phyloP scores from a whole-genome alignment of 352 stramenopile genomes.

The Thraustochytrium sp. region DNA sequence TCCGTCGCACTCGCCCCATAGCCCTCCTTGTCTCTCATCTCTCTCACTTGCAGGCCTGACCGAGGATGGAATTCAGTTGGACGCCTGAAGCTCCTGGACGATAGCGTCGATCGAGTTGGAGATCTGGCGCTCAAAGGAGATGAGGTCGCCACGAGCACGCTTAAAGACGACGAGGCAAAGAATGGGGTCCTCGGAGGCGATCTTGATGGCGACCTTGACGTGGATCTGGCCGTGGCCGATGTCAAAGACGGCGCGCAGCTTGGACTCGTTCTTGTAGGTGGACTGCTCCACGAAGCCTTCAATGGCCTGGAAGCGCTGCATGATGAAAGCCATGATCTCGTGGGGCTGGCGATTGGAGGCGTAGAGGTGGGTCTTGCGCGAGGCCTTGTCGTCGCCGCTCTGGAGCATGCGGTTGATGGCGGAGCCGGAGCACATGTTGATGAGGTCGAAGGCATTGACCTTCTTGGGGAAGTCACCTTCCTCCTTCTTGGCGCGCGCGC shows the following conservation, averaged over 20 bases:
- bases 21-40: no score
- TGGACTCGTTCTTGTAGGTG: constrained; percentile 31
- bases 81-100: constrained; percentile 5
- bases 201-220: constrained; percentile 28
- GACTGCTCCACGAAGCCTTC: constrained; percentile 23
- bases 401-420: constrained; percentile 61
- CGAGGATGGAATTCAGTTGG: no score
- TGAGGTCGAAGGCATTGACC: constrained; percentile 83
- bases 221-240: constrained; percentile 22
- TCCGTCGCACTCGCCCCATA: no score
- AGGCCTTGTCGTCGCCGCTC: neutral
- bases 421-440: constrained; percentile 83
- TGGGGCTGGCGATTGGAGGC: neutral
- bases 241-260: constrained; percentile 35
- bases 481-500: no score
- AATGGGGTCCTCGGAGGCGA: neutral
- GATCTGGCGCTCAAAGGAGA: constrained; percentile 33
- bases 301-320: neutral
- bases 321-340: constrained; percentile 35
- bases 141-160: constrained; percentile 30
- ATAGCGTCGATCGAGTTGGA: neutral
- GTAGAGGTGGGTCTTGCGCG: constrained; percentile 22
- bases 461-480: constrained; percentile 59
- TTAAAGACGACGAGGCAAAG: constrained; percentile 29
- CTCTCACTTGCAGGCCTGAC: no score